Evolutionary conservation across 345 rosid species (phyloP).

Genomic region (rapeseed (Brassica napus)): Da-Ae NC_063434.1:8266001-8266500

Average conservation of each 20-base stretch:
- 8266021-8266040: slow-evolving; percentile 92
- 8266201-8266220: slow-evolving; percentile 85
- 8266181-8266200: slow-evolving; percentile 90
- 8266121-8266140: slow-evolving; percentile 16
- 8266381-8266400: slow-evolving; percentile 8
- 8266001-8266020: slow-evolving; percentile 86
- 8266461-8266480: background rate
- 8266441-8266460: slow-evolving; percentile 8
- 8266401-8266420: slow-evolving; percentile 5
- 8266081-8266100: slow-evolving; percentile 90
- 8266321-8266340: background rate
- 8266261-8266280: slow-evolving; percentile 94
- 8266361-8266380: background rate
- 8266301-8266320: slow-evolving; percentile 8
- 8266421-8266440: slow-evolving; percentile 3
- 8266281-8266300: slow-evolving; percentile 7
- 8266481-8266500: background rate
- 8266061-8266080: slow-evolving; percentile 94
- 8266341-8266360: background rate
- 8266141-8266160: slow-evolving; percentile 7
- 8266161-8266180: slow-evolving; percentile 7
- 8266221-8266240: slow-evolving; percentile 99
- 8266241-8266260: slow-evolving; percentile 96
- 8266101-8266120: slow-evolving; percentile 46
- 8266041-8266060: slow-evolving; percentile 97